phyloP scores from a whole-genome alignment of 192 early-diverging fungal species.

The Backusella sp. region DNA sequence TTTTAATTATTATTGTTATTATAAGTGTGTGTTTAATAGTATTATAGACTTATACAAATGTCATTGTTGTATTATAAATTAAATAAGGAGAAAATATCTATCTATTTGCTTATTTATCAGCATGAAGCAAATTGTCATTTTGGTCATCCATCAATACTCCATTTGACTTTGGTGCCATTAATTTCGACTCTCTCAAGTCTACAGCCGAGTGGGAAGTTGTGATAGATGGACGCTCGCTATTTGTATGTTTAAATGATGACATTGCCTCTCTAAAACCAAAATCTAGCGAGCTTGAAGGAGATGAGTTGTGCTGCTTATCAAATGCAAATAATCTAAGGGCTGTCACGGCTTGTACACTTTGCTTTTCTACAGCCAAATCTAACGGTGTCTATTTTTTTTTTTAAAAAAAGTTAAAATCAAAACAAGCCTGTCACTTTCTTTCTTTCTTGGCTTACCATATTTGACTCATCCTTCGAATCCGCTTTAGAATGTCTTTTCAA shows the following conservation, averaged over 20 bases:
- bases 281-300: conserved; percentile 35
- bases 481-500: conserved; percentile 73
- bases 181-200: conserved; percentile 16
- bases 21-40: background rate
- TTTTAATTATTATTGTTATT: background rate
- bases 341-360: conserved; percentile 4
- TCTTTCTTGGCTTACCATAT: conserved; percentile 43
- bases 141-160: background rate
- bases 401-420: background rate
- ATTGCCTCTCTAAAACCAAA: conserved; percentile 45
- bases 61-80: conserved; percentile 3
- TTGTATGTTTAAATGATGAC: conserved; percentile 34
- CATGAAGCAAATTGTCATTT: background rate
- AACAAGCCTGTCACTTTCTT: background rate
- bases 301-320: conserved; percentile 40
- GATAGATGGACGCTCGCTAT: background rate
- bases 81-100: background rate
- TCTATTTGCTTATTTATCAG: conserved; percentile 6
- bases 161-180: background rate
- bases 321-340: conserved; percentile 38
- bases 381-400: conserved; percentile 52
- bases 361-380: conserved; percentile 44
- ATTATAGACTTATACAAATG: background rate
- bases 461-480: conserved; percentile 68
- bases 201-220: conserved; percentile 32